Percentiles rank a stretch among this genome's conserved stretches.
Evolutionary conservation across 179 eudicot genomes (phyloP).

Genomic region (Spergularia azorica): DNA sequence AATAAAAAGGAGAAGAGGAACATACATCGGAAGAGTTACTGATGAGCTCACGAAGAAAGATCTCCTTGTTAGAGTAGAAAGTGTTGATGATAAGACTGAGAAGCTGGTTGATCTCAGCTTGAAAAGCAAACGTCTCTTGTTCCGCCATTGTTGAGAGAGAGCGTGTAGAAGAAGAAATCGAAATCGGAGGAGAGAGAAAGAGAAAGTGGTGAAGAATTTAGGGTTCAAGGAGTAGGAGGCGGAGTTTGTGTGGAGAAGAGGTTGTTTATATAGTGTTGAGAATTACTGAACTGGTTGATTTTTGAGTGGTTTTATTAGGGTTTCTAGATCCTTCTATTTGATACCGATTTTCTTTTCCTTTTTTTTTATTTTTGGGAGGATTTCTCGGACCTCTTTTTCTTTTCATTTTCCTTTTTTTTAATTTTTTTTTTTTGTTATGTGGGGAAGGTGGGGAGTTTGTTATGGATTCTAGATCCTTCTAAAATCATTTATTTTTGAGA

Average conservation of each 20-base stretch:
- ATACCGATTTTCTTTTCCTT: not conserved
- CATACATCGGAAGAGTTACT: slow-evolving; percentile 66
- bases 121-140: slow-evolving; percentile 61
- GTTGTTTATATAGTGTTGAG: slow-evolving; percentile 17
- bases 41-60: slow-evolving; percentile 60
- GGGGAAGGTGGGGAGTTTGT: too few relatives aligned
- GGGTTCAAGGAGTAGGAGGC: slow-evolving; percentile 24
- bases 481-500: too few relatives aligned
- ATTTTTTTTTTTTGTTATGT: too few relatives aligned
- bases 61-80: slow-evolving; percentile 60
- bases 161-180: not conserved
- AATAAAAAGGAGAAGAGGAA: not conserved
- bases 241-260: not conserved
- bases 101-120: slow-evolving; percentile 64
- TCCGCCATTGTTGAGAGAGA: slow-evolving; percentile 40
- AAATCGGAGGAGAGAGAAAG: not conserved
- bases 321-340: slow-evolving; percentile 51
- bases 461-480: not conserved
- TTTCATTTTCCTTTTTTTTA: not conserved
- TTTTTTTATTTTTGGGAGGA: not conserved
- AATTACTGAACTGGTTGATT: too few relatives aligned
- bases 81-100: slow-evolving; percentile 60
- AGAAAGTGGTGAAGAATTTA: slow-evolving; percentile 13
- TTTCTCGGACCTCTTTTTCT: not conserved
- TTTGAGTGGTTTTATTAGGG: slow-evolving; percentile 32